phyloP scores from a whole-genome alignment of 2,329 filamentous ascomycete genomes.

The Fusarium torreyae region DNA sequence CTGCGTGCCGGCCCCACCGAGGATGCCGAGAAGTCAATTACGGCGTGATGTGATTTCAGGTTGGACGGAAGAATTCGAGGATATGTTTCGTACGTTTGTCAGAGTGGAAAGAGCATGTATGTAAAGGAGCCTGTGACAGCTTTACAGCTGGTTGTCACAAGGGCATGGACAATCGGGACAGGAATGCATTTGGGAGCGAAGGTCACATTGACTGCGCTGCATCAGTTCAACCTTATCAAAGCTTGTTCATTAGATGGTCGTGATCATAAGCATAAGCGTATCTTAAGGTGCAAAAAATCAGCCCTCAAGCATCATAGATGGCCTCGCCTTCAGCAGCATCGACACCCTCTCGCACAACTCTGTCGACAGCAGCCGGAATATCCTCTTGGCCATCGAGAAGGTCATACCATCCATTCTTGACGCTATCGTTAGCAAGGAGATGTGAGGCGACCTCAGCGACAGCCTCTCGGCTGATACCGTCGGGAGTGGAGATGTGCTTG shows the following conservation, averaged over 20 bases:
- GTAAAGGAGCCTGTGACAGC: conserved; percentile 1
- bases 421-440: conserved; percentile 65
- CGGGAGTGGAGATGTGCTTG: conserved; percentile 50
- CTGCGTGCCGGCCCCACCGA: conserved; percentile 12
- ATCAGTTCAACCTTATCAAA: not conserved
- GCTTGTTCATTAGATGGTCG: not conserved
- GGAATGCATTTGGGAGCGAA: not conserved
- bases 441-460: conserved; percentile 72
- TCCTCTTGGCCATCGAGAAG: conserved; percentile 68
- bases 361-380: conserved; percentile 62
- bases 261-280: not conserved
- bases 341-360: conserved; percentile 64
- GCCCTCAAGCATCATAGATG: conserved; percentile 48
- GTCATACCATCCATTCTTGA: conserved; percentile 69
- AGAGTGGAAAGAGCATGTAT: not conserved
- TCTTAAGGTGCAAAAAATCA: not conserved
- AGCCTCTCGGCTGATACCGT: conserved; percentile 66
- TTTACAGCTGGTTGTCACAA: not conserved
- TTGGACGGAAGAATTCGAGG: not conserved
- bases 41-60: conserved; percentile 2
- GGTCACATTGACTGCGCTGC: not conserved
- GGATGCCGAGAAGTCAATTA: conserved; percentile 5
- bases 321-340: conserved; percentile 69
- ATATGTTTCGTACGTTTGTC: conserved; percentile 4
- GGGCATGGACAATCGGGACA: conserved; percentile 1